Evolutionary conservation across 768 basidiomycete genomes (phyloP), one percentile per base, ranked within the genome.

Genomic region (Lactarius evosmus): DNA sequence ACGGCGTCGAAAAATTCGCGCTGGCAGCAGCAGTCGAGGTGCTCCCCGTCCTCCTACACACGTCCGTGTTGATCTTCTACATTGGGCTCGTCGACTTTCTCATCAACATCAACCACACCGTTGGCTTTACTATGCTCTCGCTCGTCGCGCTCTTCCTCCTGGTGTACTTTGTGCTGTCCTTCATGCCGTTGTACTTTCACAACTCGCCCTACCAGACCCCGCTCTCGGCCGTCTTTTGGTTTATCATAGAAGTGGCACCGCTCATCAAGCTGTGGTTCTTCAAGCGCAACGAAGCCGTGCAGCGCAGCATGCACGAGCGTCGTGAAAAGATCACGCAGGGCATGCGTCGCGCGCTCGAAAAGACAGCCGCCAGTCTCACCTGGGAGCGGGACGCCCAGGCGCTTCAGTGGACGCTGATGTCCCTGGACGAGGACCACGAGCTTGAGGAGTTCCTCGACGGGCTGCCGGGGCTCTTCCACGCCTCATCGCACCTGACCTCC

Each of bases 141-240:
- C 50, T 62, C 25, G 52, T 60, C 11, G 9, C 41, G 3, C 6
- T 56, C 19, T 60, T 22, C 17, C 38, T 40, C 30, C 9, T 60
- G 6, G 33, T 59, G 14, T 68, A 68, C 53, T n/a, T 54, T 7
- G 1, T 61, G 19, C 40, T 62, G 11, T 55, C 56, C 65, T 55
- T 67, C 36, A 41, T 62, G 49, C 65, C 67, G 7, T 40, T 68
- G 17, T 55, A 27, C 32, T 52, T 16, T 12, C 65, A 54, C 44
- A 51, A 56, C 52, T 62, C 58, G 19, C 67, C 67, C 2, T 68
- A 68, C 46, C 60, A 61, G 40, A 68, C 67, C 17, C 67, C 67
- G 9, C 38, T 68, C 12, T 62, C 67, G 3, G 38, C 62, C 2
- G 34, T 56, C 19, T 33, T 60, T 16, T 67, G 63, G 63, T 56